Evolutionary conservation across 108 stramenopile genomes (phyloP).

Genomic region (Cylindrotheca closterium): DNA sequence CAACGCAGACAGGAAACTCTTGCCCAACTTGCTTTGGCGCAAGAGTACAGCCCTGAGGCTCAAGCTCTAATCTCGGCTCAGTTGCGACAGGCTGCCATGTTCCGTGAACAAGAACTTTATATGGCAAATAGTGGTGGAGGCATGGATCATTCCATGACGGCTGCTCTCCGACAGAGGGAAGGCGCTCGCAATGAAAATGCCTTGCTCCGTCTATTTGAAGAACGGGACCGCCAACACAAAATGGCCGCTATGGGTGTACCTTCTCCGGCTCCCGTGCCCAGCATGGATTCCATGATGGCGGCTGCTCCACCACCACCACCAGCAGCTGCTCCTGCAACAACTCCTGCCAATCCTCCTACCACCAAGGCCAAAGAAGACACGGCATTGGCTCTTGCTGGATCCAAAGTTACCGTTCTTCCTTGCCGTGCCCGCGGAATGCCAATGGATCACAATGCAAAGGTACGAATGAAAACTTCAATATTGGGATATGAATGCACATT

Average conservation of each 20-base stretch:
- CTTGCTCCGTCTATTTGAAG: constrained; percentile 17
- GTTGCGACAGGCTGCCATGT: constrained; percentile 16
- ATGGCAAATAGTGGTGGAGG: not conserved
- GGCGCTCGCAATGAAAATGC: not conserved
- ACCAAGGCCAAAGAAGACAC: not conserved
- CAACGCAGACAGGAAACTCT: constrained; percentile 28
- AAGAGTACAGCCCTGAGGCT: constrained; percentile 13
- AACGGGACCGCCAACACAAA: constrained; percentile 6
- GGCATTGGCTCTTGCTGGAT: not conserved
- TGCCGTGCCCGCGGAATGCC: constrained; percentile 83
- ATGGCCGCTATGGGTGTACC: constrained; percentile 1
- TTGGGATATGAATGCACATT: not conserved
- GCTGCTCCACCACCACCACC: not conserved
- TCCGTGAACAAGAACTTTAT: constrained; percentile 12
- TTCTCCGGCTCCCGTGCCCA: not conserved
- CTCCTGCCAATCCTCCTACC: no score
- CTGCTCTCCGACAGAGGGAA: not conserved
- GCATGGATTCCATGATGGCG: no score
- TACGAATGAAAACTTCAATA: constrained; percentile 2
- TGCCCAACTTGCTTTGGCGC: constrained; percentile 23
- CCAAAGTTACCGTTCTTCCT: constrained; percentile 35
- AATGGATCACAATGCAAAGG: constrained; percentile 73
- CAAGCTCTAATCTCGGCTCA: constrained; percentile 8
- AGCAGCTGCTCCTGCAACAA: not conserved
- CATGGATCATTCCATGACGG: not conserved